phyloP scores from a whole-genome alignment of 805 yeast species.

The Candida endomychidarum region DNA sequence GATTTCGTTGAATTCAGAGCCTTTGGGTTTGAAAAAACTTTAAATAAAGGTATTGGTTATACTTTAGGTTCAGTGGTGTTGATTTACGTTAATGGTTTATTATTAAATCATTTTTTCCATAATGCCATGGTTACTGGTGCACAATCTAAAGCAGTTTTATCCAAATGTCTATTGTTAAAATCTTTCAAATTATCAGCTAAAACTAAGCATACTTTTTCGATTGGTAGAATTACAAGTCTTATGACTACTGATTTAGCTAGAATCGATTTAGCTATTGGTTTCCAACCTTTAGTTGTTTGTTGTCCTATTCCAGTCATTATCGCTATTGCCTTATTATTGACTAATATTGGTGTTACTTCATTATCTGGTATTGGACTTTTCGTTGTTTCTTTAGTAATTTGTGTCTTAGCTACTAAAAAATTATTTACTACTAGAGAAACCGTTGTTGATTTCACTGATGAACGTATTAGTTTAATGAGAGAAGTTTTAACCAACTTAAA shows the following conservation, averaged over 20 bases:
- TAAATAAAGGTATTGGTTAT: conserved; percentile 70
- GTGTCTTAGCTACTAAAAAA: conserved; percentile 35
- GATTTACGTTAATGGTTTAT: conserved; percentile 45
- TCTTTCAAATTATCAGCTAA: conserved; percentile 37
- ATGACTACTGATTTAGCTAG: conserved; percentile 45
- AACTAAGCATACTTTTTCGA: conserved; percentile 33
- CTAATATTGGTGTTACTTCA: conserved; percentile 39
- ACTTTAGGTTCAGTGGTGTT: conserved; percentile 67
- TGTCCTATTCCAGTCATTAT: conserved; percentile 45
- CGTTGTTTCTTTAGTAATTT: conserved; percentile 31
- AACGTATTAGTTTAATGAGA: conserved; percentile 42
- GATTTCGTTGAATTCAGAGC: conserved; percentile 54
- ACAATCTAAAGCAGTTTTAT: conserved; percentile 37
- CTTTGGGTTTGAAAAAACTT: conserved; percentile 37
- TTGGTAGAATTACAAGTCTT: conserved; percentile 41
- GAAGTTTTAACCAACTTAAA: conserved; percentile 42
- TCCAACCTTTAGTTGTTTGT: conserved; percentile 41
- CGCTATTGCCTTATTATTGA: conserved; percentile 35
- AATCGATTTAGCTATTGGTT: conserved; percentile 45
- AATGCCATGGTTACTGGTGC: conserved; percentile 45
- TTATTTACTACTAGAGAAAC: conserved; percentile 36
- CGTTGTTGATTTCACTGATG: conserved; percentile 41
- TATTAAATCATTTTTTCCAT: conserved; percentile 43
- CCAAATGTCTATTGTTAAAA: conserved; percentile 39
- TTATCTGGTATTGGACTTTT: conserved; percentile 44